phyloP scores from a whole-genome alignment of 2,329 filamentous ascomycete genomes.

The Xylaria digitata region DNA sequence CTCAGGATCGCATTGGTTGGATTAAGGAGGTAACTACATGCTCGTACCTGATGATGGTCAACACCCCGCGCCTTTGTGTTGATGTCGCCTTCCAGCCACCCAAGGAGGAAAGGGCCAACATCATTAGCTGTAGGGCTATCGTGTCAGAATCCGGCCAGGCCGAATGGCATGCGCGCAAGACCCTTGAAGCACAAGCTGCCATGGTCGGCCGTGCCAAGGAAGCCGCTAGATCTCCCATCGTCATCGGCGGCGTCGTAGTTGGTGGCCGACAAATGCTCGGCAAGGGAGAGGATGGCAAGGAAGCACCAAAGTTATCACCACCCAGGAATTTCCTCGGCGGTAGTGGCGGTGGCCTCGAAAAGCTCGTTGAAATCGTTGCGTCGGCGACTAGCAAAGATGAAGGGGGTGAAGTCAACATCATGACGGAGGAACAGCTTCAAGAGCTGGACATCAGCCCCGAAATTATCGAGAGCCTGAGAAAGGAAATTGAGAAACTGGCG shows the following conservation, averaged over 20 bases:
- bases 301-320: conserved; percentile 58
- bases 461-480: conserved; percentile 75
- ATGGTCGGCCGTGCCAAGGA: conserved; percentile 49
- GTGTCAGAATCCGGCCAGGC: conserved; percentile 64
- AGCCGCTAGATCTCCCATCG: conserved; percentile 48
- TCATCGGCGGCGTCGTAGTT: conserved; percentile 65
- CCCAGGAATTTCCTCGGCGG: conserved; percentile 55
- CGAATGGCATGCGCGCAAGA: conserved; percentile 54
- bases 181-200: conserved; percentile 53
- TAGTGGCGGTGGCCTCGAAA: conserved; percentile 42
- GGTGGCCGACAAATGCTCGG: conserved; percentile 64
- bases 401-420: conserved; percentile 69
- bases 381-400: conserved; percentile 62
- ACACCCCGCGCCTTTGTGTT: conserved; percentile 87
- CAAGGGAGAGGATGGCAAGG: conserved; percentile 60
- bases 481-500: conserved; percentile 75
- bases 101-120: conserved; percentile 78
- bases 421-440: conserved; percentile 75
- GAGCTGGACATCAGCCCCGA: conserved; percentile 74
- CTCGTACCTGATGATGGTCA: conserved; percentile 91
- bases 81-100: conserved; percentile 89
- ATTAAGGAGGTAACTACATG: conserved; percentile 95
- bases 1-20: conserved; percentile 82
- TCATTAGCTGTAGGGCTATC: conserved; percentile 81
- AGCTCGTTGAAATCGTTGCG: conserved; percentile 59